Percentiles rank a stretch among this genome's conserved stretches.
These are phyloP conservation scores for Daldinia eschscholtzii DNA, from an alignment of 2,329 filamentous ascomycete species.

Conservation along the genomic window DNA sequence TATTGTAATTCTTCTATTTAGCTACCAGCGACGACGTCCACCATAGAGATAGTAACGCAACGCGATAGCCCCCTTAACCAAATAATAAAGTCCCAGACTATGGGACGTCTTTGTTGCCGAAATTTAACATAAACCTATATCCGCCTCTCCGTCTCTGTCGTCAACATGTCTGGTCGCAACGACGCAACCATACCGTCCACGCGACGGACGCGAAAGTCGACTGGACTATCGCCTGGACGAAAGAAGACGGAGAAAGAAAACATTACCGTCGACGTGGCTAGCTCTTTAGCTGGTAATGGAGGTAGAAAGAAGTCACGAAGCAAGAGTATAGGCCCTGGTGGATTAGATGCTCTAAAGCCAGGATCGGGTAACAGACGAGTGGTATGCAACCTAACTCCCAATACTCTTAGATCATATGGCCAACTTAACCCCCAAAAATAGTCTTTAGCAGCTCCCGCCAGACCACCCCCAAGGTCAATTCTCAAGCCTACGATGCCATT, in stretches of 20 bases:
- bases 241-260: constrained; percentile 81
- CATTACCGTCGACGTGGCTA: constrained; percentile 74
- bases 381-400: constrained; percentile 62
- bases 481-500: constrained; percentile 83
- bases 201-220: constrained; percentile 77
- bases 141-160: constrained; percentile 14
- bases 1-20: constrained; percentile 1
- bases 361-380: constrained; percentile 82
- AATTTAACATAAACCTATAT: constrained; percentile 9
- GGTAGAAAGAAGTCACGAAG: constrained; percentile 81
- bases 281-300: constrained; percentile 61
- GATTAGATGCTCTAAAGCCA: constrained; percentile 83
- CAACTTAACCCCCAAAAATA: constrained; percentile 50
- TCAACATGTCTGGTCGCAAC: constrained; percentile 56
- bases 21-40: background rate
- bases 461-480: constrained; percentile 74
- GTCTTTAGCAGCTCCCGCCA: constrained; percentile 67
- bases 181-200: constrained; percentile 67
- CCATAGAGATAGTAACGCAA: constrained; percentile 19
- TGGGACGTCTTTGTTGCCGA: constrained; percentile 18
- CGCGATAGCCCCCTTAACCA: background rate
- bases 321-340: constrained; percentile 95
- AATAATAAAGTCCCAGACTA: constrained; percentile 11
- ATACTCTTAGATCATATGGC: constrained; percentile 20
- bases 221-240: constrained; percentile 69